A percentile compares a stretch with the other conserved stretches of the same genome.
phyloP scores from a whole-genome alignment of 2,329 filamentous ascomycete genomes.

The Ophiostoma sp. region DNA sequence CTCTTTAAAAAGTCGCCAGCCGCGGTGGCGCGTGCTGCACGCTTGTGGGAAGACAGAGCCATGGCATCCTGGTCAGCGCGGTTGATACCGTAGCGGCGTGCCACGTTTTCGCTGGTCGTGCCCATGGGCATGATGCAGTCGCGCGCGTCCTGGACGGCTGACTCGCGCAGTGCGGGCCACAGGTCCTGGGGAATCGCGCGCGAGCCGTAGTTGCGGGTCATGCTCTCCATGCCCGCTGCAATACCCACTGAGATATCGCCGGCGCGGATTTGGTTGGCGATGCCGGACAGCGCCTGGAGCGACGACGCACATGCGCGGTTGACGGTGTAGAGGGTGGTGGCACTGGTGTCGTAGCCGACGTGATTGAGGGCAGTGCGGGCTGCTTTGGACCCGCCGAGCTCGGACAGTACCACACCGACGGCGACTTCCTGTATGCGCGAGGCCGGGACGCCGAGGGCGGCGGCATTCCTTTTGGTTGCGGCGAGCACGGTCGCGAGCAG shows the following conservation, averaged over 20 bases:
- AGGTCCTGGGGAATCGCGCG: conserved; percentile 77
- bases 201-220: conserved; percentile 84
- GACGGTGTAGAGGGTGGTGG: conserved; percentile 74
- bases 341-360: conserved; percentile 61
- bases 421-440: conserved; percentile 70
- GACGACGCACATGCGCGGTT: conserved; percentile 82
- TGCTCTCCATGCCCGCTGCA: conserved; percentile 90
- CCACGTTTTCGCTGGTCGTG: conserved; percentile 83
- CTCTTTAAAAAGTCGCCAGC: conserved; percentile 63
- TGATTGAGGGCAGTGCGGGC: conserved; percentile 87
- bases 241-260: conserved; percentile 70
- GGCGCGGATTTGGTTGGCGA: conserved; percentile 69
- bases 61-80: conserved; percentile 78
- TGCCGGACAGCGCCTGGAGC: conserved; percentile 67
- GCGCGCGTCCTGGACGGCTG: conserved; percentile 59
- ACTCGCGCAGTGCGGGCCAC: conserved; percentile 67
- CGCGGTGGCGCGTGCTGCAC: conserved; percentile 64
- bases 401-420: conserved; percentile 82
- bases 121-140: conserved; percentile 97
- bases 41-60: conserved; percentile 66
- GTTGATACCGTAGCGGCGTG: conserved; percentile 65
- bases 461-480: conserved; percentile 56
- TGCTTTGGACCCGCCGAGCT: conserved; percentile 85
- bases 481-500: conserved; percentile 63
- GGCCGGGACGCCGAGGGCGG: conserved; percentile 66